Conservation (phyloP, 2,329 filamentous ascomycete genomes). For the Didymella arachidicola region DNA sequence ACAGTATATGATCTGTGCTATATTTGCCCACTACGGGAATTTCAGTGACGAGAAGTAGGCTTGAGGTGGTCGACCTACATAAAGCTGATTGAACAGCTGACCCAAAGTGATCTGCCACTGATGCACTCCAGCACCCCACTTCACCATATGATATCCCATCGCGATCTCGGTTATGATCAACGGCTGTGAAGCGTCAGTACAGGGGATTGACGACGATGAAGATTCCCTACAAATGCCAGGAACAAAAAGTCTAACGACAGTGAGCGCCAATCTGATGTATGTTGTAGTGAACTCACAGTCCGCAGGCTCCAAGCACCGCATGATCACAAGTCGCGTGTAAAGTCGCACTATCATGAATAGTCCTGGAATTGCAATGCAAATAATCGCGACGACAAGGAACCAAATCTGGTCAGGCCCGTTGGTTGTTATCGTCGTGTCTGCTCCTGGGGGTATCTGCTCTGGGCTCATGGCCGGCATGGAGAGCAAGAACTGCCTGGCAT, state of each 20-base stretch:
- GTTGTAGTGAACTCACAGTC: constrained; percentile 30
- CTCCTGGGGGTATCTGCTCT: constrained; percentile 28
- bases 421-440: constrained; percentile 32
- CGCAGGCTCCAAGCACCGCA: constrained; percentile 32
- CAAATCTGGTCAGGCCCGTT: constrained; percentile 35
- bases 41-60: background rate
- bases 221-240: constrained; percentile 28
- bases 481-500: constrained; percentile 25
- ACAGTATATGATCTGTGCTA: constrained; percentile 38
- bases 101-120: constrained; percentile 40
- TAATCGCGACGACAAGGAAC: constrained; percentile 33
- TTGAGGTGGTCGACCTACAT: constrained; percentile 21
- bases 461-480: constrained; percentile 24
- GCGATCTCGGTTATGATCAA: constrained; percentile 33
- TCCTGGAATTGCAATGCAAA: constrained; percentile 32
- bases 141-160: constrained; percentile 37
- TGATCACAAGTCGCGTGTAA: constrained; percentile 35
- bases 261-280: constrained; percentile 11
- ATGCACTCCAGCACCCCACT: constrained; percentile 42
- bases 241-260: constrained; percentile 32
- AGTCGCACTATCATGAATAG: constrained; percentile 32
- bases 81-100: constrained; percentile 37
- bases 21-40: constrained; percentile 33
- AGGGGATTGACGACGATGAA: too few relatives aligned
- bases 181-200: constrained; percentile 23